Base-by-base conservation (phyloP, 192 early-diverging fungal genomes). In the Geranomyces variabilis region DNA sequence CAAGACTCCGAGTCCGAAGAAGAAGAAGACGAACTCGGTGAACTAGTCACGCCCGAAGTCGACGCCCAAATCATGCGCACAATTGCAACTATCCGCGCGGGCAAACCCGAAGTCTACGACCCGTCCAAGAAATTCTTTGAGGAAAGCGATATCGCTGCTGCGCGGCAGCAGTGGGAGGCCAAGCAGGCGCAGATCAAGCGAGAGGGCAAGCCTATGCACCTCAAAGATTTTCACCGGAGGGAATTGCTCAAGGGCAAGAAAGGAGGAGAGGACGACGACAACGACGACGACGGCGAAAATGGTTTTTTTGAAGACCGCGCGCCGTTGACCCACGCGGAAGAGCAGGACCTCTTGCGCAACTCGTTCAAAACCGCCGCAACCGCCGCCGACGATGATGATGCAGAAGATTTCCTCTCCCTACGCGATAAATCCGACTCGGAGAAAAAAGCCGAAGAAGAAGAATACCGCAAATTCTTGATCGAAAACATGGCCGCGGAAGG, bases 21-120 rank as follows among this genome's bases (percentile, higher is more conserved):
- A 36, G 90, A 87, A 28, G 83, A 84, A 48, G 83, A 84, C 65
- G 83, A 83, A 51, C 49, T 71, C 57, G 81, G 81, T 9, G 80
- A 80, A 65, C 82, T 97, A 24, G 81, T 95, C 10, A 95, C 95
- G 6, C 93, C 95, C 7, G 93, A 91, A 31, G 75, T 97, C 10
- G 95, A 99, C 67, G 91, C 88, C 8, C 92, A 96, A 77, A 97
- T 99, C 63, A 86, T 99, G 86, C 91, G 91, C 64, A 95, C 96
- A 0, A 92, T 97, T 67, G 87, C 87, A 0, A 80, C 90, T 29
- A 91, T 99, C 57, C 86, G 88, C 1, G 76, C 82, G 17, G 89
- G 91, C 48, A 89, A 94, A 64, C 88, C 89, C 31, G 83, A 87
- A 71, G 90, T 99, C 0, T 99, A 99, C 75, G 88, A 97, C 62